Base-by-base conservation (phyloP, 495 filamentous ascomycete genomes). In the Trichoderma orchidacearum region DNA sequence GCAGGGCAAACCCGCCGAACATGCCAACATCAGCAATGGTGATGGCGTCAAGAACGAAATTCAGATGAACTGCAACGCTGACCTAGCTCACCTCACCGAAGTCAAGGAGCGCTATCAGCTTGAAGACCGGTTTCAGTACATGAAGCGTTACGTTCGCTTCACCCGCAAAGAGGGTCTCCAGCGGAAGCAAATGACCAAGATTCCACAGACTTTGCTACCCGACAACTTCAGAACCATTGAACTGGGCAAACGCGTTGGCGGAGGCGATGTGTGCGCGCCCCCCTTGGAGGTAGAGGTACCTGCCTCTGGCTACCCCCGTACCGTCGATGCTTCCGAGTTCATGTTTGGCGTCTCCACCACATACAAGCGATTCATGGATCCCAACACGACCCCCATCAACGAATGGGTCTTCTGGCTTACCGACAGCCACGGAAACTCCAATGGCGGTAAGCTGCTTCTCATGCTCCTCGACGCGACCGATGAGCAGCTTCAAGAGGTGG, bases 331-430 rank as follows among this genome's bases (percentile, higher is more conserved):
- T 3, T 73, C 72, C 30, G 74, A 75, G 50, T 86, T 74, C 61
- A 76, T 75, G 70, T 76, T 76, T 29, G 73, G 71, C 28, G 71
- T 76, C 2, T 76, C 73, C 4, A 76, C 73, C 31, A 75, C 72
- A 1, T 75, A 72, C 58, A 64, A 71, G 59, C 63, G 73, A 35
- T 74, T 76, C 60, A 68, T 56, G 58, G 69, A 71, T 28, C 63
- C 69, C 0, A 65, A 63, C 54, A 75, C 73, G 2, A 72, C 66
- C 60, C 67, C 72, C 3, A 65, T 73, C 23, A 73, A 73, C 54
- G 73, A 76, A 63, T 76, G 73, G 73, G 65, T 68, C 0, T 74
- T 73, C 58, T 76, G 73, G 73, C 66, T 77, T 11, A 77, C 70
- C 1, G 73, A 80, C 53, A 71, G 74, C 29, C 62, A 65, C 23